phyloP scores from a whole-genome alignment of 441 rosid genomes.

The Syzygium malaccense region DNA sequence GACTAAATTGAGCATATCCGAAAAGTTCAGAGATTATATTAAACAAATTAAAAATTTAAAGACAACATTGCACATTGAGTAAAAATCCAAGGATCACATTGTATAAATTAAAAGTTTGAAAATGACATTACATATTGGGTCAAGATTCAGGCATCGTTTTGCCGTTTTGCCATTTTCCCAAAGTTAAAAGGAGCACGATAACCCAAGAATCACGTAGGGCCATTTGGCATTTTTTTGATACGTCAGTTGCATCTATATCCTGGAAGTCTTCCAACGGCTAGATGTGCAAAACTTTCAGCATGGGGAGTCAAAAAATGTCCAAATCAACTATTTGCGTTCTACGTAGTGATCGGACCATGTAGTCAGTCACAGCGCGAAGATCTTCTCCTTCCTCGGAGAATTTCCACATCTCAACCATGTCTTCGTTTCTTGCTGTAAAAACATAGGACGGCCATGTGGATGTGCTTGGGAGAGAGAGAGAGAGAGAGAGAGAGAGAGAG shows the following conservation, averaged over 20 bases:
- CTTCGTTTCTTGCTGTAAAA: not conserved
- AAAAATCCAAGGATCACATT: no score
- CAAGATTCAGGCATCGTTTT: no score
- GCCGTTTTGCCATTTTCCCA: no score
- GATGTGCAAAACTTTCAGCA: not conserved
- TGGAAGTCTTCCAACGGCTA: not conserved
- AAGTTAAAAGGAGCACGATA: no score
- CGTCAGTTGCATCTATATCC: not conserved
- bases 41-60: no score
- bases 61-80: no score
- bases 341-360: not conserved
- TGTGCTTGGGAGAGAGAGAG: not conserved
- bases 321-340: not conserved
- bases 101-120: no score
- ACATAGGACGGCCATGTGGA: not conserved
- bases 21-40: not conserved
- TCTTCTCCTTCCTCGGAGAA: not conserved
- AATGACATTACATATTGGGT: no score
- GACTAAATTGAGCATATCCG: not conserved
- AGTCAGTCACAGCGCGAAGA: not conserved
- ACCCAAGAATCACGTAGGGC: not conserved
- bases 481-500: not conserved
- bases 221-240: not conserved
- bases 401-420: not conserved
- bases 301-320: not conserved